Conservation (phyloP, 148 eudicot genomes). For the Persicaria tinctoria region DNA sequence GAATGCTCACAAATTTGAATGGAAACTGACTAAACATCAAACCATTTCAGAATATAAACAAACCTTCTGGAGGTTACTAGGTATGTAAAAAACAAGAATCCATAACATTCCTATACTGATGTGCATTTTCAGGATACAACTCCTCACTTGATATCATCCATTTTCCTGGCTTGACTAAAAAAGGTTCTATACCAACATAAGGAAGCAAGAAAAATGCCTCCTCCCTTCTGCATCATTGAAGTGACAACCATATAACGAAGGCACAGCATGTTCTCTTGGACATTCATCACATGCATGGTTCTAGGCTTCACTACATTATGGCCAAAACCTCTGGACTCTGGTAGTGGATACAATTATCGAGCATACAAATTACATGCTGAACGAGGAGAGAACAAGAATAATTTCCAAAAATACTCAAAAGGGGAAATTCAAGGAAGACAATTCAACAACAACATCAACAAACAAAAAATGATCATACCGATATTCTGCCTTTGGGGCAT, state of each 20-base stretch:
- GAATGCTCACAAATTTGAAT: too few species aligned
- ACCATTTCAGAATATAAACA: too few species aligned
- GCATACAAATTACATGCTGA: background rate
- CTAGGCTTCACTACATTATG: background rate
- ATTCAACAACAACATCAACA: too few species aligned
- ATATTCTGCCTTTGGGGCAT: conserved; percentile 11
- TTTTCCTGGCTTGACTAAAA: background rate
- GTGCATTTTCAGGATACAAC: too few species aligned
- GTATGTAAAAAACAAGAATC: too few species aligned
- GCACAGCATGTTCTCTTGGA: background rate
- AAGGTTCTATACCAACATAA: background rate
- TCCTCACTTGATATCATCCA: background rate
- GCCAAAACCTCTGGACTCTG: background rate
- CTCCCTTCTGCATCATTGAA: background rate
- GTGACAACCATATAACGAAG: background rate
- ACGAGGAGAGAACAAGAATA: background rate
- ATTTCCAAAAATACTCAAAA: background rate
- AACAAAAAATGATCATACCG: conserved; percentile 22
- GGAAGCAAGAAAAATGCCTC: background rate
- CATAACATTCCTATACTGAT: too few species aligned
- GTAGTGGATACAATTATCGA: background rate
- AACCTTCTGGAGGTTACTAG: too few species aligned
- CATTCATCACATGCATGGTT: background rate
- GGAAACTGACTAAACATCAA: too few species aligned
- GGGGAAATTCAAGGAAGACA: background rate